Conservation (phyloP, 352 stramenopile species). For the Phytophthora litchii region DNA sequence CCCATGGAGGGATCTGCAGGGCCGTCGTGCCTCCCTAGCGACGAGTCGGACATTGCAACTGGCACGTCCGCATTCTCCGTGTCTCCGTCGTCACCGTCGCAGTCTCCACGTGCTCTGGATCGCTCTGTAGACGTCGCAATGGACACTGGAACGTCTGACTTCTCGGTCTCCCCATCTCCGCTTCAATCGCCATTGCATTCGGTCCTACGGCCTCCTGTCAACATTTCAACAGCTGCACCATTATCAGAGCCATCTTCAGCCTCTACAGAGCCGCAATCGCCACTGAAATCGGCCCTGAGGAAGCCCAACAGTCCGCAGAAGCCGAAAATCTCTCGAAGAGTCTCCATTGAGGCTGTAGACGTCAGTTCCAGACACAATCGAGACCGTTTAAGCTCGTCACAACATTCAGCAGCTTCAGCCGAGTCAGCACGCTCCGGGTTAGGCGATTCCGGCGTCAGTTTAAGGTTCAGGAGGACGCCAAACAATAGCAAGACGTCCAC, state of each 20-base stretch:
- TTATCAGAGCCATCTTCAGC: background rate
- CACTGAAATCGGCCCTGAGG: conserved; percentile 27
- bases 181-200: conserved; percentile 28
- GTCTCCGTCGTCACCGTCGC: conserved; percentile 16
- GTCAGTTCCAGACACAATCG: conserved; percentile 1
- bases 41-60: conserved; percentile 13
- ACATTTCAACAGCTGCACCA: conserved; percentile 1
- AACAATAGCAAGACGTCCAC: conserved; percentile 48
- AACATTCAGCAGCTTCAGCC: conserved; percentile 23
- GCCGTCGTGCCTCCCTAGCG: background rate
- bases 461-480: conserved; percentile 35
- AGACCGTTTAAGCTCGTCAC: conserved; percentile 29
- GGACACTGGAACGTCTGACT: conserved; percentile 4
- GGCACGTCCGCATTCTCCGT: conserved; percentile 27
- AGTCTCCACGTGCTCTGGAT: conserved; percentile 13
- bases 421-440: conserved; percentile 22
- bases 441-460: conserved; percentile 26
- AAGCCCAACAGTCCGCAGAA: conserved; percentile 19
- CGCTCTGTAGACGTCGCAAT: conserved; percentile 12
- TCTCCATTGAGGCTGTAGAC: conserved; percentile 34
- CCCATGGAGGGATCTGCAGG: conserved; percentile 20
- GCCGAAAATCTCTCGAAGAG: conserved; percentile 19
- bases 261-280: conserved; percentile 10
- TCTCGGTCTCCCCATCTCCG: conserved; percentile 23
- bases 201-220: conserved; percentile 2